Percentiles rank a stretch among this genome's conserved stretches.
Conservation (phyloP, 148 eudicot genomes). For the Silene latifolia region DNA sequence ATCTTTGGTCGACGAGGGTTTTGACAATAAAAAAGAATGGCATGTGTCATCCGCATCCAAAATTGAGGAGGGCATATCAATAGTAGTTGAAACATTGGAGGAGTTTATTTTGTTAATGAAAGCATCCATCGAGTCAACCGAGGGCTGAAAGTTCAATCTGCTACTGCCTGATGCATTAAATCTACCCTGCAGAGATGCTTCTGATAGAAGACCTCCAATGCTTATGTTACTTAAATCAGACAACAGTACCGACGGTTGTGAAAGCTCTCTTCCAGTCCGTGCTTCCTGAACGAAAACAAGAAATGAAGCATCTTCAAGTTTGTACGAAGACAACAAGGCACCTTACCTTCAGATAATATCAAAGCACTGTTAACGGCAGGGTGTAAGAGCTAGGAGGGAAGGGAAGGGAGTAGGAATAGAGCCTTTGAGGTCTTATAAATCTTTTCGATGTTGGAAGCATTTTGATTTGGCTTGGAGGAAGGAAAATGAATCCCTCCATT, state of each 20-base stretch:
- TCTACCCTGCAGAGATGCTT: constrained; percentile 58
- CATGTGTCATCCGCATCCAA: constrained; percentile 83
- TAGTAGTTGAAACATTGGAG: no score
- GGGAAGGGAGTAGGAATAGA: no score
- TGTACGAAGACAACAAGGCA: not conserved
- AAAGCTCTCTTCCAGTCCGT: constrained; percentile 24
- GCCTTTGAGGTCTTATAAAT: not conserved
- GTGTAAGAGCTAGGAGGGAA: not conserved
- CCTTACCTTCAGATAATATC: not conserved
- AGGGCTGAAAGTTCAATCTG: constrained; percentile 34
- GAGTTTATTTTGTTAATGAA: constrained; percentile 33
- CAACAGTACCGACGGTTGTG: constrained; percentile 37
- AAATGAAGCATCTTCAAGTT: not conserved
- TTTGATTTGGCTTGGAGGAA: not conserved
- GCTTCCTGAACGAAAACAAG: constrained; percentile 39
- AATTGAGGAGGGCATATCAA: constrained; percentile 30
- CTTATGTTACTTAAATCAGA: constrained; percentile 61
- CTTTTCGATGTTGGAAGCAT: not conserved
- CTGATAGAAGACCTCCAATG: constrained; percentile 75
- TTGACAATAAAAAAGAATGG: constrained; percentile 58
- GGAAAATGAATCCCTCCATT: not conserved
- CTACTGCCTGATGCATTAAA: constrained; percentile 26
- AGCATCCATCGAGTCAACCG: constrained; percentile 49
- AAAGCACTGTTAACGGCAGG: not conserved
- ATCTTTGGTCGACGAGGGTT: constrained; percentile 36